Evolutionary conservation across 441 rosid genomes (phyloP).

Genomic region (Hura crepitans): DNA sequence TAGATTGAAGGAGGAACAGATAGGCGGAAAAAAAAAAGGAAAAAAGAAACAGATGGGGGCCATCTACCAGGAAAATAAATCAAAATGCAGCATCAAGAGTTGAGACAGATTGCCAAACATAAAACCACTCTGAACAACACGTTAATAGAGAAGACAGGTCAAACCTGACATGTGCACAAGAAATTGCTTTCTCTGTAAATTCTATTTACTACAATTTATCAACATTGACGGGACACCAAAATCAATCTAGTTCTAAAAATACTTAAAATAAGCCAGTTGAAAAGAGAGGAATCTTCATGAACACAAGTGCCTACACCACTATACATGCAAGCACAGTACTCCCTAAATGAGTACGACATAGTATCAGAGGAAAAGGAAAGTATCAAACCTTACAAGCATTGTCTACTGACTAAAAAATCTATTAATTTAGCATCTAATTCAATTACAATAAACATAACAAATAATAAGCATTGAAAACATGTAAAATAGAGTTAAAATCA

Average conservation of each 20-base stretch:
- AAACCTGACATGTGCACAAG: neutral
- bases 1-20: neutral
- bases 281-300: neutral
- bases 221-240: neutral
- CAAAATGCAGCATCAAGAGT: neutral
- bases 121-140: neutral
- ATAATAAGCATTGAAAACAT: neutral
- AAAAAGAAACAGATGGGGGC: neutral
- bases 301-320: neutral
- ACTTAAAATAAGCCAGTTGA: neutral
- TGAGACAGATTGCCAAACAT: neutral
- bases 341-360: neutral
- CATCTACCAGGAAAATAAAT: neutral
- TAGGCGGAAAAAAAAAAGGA: neutral
- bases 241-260: neutral
- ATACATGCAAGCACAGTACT: neutral
- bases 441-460: neutral
- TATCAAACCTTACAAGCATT: neutral
- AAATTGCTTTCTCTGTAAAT: neutral
- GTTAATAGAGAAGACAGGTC: no score
- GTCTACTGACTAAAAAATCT: neutral
- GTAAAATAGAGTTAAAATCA: neutral
- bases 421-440: neutral
- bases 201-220: neutral
- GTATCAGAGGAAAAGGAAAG: neutral